Evolutionary conservation across 371 early-diverging fungal genomes (phyloP).

Genomic region (Syncephalis plumigaleata): DNA sequence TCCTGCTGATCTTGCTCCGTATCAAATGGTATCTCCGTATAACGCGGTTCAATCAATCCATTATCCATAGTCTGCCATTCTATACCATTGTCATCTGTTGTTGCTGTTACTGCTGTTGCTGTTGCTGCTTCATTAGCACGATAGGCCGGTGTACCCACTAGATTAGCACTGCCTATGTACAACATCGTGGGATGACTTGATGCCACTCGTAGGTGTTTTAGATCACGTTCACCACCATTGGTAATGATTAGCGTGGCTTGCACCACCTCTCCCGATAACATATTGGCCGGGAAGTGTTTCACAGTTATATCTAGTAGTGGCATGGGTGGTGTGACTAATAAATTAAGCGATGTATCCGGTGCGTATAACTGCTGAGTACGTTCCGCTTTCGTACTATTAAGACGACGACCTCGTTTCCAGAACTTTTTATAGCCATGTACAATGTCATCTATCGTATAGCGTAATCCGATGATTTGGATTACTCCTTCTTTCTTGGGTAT

Average conservation of each 20-base stretch:
- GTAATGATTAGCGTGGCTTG: conserved; percentile 50
- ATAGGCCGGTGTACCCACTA: too few relatives aligned
- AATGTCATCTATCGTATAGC: conserved; percentile 53
- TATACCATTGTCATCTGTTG: too few relatives aligned
- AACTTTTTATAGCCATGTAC: conserved; percentile 54
- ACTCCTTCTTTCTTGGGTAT: conserved; percentile 57
- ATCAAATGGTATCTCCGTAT: conserved; percentile 8
- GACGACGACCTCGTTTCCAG: conserved; percentile 44
- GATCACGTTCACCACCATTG: conserved; percentile 64
- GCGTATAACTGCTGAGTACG: conserved; percentile 33
- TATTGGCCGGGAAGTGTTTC: conserved; percentile 48
- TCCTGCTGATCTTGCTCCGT: conserved; percentile 2
- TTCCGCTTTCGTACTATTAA: conserved; percentile 55
- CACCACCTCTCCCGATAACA: conserved; percentile 73
- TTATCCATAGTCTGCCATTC: conserved; percentile 9
- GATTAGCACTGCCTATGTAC: conserved; percentile 26
- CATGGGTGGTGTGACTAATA: conserved; percentile 66
- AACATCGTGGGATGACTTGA: conserved; percentile 80
- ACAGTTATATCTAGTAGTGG: conserved; percentile 66
- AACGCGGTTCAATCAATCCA: conserved; percentile 6
- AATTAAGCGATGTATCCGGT: conserved; percentile 44
- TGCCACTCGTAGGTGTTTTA: conserved; percentile 49
- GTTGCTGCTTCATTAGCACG: too few relatives aligned
- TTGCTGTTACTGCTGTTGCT: too few relatives aligned
- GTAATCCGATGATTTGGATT: conserved; percentile 52